Percentiles rank a stretch among this genome's conserved stretches.
phyloP scores from a whole-genome alignment of 306 rosid genomes.

The Dryas octopetala region DNA sequence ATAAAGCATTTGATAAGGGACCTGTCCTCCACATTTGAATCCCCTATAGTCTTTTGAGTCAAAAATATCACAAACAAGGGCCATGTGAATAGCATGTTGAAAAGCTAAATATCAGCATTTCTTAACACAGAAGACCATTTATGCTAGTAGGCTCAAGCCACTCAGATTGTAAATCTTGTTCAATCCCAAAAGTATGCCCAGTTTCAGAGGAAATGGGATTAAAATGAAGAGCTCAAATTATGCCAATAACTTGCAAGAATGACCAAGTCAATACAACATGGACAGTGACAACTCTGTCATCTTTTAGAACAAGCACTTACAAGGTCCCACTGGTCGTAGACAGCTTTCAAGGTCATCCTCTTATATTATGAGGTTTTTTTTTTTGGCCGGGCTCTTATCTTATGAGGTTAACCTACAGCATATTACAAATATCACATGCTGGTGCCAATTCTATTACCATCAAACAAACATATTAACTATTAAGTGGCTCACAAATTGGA shows the following conservation, averaged over 20 bases:
- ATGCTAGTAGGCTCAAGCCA: too few relatives aligned
- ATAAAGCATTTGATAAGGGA: too few relatives aligned
- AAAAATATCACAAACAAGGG: too few relatives aligned
- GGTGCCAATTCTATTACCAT: background rate
- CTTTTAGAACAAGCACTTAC: background rate
- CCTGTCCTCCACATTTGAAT: too few relatives aligned
- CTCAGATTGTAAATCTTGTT: too few relatives aligned
- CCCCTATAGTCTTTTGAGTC: too few relatives aligned
- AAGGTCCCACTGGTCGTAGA: background rate
- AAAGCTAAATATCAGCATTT: too few relatives aligned
- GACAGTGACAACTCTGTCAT: slow-evolving; percentile 1
- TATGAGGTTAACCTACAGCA: background rate
- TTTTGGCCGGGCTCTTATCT: too few relatives aligned
- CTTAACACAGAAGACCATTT: too few relatives aligned
- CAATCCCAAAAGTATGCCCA: too few relatives aligned
- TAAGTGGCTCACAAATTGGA: background rate
- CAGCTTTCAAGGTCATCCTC: background rate
- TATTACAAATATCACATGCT: background rate
- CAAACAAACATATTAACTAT: background rate
- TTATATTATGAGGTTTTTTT: background rate
- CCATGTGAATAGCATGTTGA: too few relatives aligned
- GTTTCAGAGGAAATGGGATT: background rate
- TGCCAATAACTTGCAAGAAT: background rate
- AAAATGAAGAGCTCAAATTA: background rate
- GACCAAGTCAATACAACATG: background rate